These are phyloP conservation scores for Nyctanthes arbortristis DNA, from an alignment of 257 asterid genomes.

Conservation along the genomic window DNA sequence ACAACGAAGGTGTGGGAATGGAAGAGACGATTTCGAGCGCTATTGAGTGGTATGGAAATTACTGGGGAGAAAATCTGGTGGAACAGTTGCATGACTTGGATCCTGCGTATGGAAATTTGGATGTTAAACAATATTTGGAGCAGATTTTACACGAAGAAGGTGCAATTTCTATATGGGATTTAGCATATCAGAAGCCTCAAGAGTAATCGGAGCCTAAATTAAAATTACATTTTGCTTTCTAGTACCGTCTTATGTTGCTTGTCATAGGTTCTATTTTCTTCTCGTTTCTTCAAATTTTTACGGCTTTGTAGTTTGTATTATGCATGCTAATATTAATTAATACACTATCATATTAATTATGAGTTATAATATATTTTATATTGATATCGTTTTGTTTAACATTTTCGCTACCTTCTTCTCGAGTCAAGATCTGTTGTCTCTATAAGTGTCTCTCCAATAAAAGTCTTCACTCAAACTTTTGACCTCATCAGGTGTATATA, in stretches of 20 bases:
- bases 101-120: conserved; percentile 9
- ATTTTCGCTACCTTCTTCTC: too few relatives aligned
- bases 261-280: too few relatives aligned
- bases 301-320: too few relatives aligned
- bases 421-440: too few relatives aligned
- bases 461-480: too few relatives aligned
- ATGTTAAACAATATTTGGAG: conserved; percentile 18
- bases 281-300: too few relatives aligned
- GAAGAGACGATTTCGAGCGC: background rate
- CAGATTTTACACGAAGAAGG: conserved; percentile 26
- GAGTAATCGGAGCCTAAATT: background rate
- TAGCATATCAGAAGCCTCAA: conserved; percentile 28
- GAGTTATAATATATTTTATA: too few relatives aligned
- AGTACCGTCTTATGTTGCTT: background rate
- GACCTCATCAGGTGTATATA: too few relatives aligned
- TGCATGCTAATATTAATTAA: too few relatives aligned
- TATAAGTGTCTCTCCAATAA: too few relatives aligned
- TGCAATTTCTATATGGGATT: conserved; percentile 56
- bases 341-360: too few relatives aligned
- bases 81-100: conserved; percentile 30
- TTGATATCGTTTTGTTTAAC: too few relatives aligned
- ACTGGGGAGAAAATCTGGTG: conserved; percentile 32
- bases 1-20: conserved; percentile 7
- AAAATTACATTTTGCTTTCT: background rate
- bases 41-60: conserved; percentile 14